phyloP scores from a whole-genome alignment of 2,329 filamentous ascomycete species.

The Cyphellophora attinorum region DNA sequence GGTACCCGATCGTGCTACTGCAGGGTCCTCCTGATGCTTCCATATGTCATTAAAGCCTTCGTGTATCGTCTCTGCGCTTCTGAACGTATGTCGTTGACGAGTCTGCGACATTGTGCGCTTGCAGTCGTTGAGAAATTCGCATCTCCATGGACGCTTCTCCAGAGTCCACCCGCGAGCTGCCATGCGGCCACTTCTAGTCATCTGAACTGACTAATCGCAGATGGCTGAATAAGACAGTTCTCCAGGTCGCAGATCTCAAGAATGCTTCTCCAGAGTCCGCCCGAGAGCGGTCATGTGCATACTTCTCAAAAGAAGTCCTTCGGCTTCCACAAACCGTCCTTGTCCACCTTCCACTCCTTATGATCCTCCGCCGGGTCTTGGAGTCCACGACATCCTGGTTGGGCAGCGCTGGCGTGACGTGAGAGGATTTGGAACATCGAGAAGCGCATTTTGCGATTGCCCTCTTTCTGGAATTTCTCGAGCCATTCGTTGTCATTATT shows the following conservation, averaged over 20 bases:
- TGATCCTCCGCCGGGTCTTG: conserved; percentile 9
- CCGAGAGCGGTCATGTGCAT: neutral
- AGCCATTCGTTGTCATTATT: conserved; percentile 6
- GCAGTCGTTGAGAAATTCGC: neutral
- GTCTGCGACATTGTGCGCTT: neutral
- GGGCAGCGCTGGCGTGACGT: conserved; percentile 7
- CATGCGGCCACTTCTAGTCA: neutral
- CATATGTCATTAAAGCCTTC: too few species aligned
- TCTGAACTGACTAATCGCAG: neutral
- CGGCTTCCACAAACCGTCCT: neutral
- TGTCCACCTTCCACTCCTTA: conserved; percentile 8
- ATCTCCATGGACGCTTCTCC: neutral
- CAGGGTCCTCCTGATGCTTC: too few species aligned
- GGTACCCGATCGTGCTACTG: too few species aligned
- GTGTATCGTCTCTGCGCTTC: too few species aligned
- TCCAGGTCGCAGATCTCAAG: neutral
- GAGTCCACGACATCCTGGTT: conserved; percentile 1
- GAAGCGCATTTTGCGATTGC: conserved; percentile 6
- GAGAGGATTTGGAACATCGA: conserved; percentile 9
- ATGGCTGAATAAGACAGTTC: neutral
- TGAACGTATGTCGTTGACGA: neutral
- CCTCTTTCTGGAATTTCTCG: conserved; percentile 5
- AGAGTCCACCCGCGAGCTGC: neutral
- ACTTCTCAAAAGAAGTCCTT: neutral
- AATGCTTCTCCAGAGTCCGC: too few species aligned